A percentile compares a stretch with the other conserved stretches of the same genome.
Conservation (phyloP, 2,329 filamentous ascomycete genomes). For the Fusarium neocosmosporiellum region DNA sequence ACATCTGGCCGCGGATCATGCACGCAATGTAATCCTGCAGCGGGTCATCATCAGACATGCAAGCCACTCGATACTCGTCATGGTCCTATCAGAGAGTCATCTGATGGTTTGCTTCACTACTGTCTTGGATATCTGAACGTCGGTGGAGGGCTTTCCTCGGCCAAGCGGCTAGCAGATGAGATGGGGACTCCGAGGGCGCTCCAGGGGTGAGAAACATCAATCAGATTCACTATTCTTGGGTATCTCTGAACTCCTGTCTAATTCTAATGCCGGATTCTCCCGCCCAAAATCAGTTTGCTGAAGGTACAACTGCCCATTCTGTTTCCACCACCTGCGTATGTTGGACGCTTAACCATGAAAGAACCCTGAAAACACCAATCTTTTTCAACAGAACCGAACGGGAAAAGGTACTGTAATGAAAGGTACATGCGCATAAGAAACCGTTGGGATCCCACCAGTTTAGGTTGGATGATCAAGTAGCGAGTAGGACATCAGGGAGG, state of each 20-base stretch:
- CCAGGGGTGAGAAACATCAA: background rate
- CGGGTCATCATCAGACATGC: constrained; percentile 14
- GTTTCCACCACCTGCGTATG: background rate
- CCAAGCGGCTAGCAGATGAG: constrained; percentile 8
- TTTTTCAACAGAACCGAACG: background rate
- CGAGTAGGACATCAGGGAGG: background rate
- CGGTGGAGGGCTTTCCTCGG: background rate
- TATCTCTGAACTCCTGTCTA: constrained; percentile 37
- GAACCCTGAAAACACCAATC: background rate
- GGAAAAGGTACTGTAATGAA: background rate
- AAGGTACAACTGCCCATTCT: background rate
- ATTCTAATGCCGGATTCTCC: constrained; percentile 23
- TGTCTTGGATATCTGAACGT: background rate
- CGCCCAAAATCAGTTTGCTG: background rate
- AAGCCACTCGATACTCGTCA: constrained; percentile 10
- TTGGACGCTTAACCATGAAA: background rate
- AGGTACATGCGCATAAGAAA: background rate
- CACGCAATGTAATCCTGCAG: constrained; percentile 17
- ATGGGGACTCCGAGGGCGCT: background rate
- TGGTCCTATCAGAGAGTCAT: background rate
- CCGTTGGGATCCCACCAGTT: background rate
- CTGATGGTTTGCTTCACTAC: background rate
- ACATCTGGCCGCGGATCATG: background rate
- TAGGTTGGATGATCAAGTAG: background rate
- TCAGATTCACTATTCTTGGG: constrained; percentile 29